phyloP scores from a whole-genome alignment of 2,329 filamentous ascomycete species.

The Trichophaea hybrida region DNA sequence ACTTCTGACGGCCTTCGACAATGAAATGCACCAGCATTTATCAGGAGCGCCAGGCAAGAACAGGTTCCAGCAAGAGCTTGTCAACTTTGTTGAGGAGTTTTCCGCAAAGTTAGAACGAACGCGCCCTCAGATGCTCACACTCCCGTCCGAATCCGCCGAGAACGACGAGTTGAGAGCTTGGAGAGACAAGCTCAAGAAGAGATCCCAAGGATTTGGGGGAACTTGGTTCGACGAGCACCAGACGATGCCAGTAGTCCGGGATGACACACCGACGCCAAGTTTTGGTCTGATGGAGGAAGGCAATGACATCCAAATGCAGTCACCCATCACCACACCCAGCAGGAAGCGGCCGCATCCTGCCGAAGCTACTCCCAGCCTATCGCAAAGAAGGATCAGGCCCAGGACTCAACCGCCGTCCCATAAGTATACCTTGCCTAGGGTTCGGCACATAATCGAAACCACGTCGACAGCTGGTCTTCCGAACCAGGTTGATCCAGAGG shows the following conservation, averaged over 20 bases:
- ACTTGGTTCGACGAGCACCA: too few relatives aligned
- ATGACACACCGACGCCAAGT: too few relatives aligned
- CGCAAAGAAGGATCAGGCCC: not conserved
- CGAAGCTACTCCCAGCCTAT: not conserved
- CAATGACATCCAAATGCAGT: too few relatives aligned
- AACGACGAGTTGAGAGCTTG: not conserved
- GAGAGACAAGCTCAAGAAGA: too few relatives aligned
- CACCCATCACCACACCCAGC: too few relatives aligned
- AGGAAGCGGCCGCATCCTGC: not conserved
- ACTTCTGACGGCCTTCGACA: conserved; percentile 22
- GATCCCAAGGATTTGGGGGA: too few relatives aligned
- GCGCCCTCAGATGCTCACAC: conserved; percentile 18
- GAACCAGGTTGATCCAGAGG: conserved; percentile 23
- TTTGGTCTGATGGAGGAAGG: too few relatives aligned
- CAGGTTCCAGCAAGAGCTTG: conserved; percentile 24
- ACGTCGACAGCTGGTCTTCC: conserved; percentile 22
- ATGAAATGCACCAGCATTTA: conserved; percentile 14
- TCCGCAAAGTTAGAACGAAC: conserved; percentile 14
- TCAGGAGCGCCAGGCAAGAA: conserved; percentile 22
- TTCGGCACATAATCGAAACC: conserved; percentile 24
- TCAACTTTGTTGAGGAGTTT: conserved; percentile 16
- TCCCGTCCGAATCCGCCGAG: conserved; percentile 13
- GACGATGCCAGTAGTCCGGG: too few relatives aligned
- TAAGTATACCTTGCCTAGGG: conserved; percentile 20
- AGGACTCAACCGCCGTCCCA: not conserved